Percentiles rank a stretch among this genome's conserved stretches.
Conservation (phyloP, 2,329 filamentous ascomycete genomes). For the Fusarium decemcellulare region DNA sequence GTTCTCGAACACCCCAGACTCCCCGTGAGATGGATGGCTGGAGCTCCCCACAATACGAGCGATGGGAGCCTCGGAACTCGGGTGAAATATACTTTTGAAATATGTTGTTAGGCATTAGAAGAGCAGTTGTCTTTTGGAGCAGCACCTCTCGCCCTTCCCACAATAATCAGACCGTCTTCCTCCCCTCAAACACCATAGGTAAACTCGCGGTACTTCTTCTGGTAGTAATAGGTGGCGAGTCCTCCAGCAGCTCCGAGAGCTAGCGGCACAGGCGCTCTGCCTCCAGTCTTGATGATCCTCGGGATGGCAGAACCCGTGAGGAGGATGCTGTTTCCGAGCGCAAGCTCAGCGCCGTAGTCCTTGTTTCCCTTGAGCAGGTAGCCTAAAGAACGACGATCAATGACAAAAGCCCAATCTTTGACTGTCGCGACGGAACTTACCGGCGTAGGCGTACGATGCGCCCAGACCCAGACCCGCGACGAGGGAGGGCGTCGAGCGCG, state of each 20-base stretch:
- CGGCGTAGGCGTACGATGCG: conserved; percentile 44
- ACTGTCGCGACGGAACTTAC: conserved; percentile 12
- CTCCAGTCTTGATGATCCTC: conserved; percentile 56
- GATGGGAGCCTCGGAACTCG: too few species aligned
- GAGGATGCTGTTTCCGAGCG: conserved; percentile 56
- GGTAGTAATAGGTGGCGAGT: conserved; percentile 58
- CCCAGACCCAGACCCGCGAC: conserved; percentile 45
- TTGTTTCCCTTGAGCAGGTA: conserved; percentile 59
- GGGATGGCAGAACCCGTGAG: conserved; percentile 55
- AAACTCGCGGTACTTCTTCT: conserved; percentile 59
- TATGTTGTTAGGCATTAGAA: not conserved
- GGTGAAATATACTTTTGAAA: not conserved
- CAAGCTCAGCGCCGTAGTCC: conserved; percentile 59
- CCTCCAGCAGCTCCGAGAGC: conserved; percentile 51
- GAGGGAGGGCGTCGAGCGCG: conserved; percentile 45
- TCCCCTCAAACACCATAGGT: conserved; percentile 52
- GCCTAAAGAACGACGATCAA: conserved; percentile 42
- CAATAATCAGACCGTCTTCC: too few species aligned
- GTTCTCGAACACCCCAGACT: too few species aligned
- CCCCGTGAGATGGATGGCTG: too few species aligned
- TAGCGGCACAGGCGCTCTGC: conserved; percentile 53
- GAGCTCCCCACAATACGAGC: too few species aligned
- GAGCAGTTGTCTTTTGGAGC: not conserved
- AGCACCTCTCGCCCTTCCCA: too few species aligned
- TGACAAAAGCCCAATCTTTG: too few species aligned